A percentile compares a stretch with the other conserved stretches of the same genome.
Conservation (phyloP, 106 monocot species). For the Acorus gramineus region DNA sequence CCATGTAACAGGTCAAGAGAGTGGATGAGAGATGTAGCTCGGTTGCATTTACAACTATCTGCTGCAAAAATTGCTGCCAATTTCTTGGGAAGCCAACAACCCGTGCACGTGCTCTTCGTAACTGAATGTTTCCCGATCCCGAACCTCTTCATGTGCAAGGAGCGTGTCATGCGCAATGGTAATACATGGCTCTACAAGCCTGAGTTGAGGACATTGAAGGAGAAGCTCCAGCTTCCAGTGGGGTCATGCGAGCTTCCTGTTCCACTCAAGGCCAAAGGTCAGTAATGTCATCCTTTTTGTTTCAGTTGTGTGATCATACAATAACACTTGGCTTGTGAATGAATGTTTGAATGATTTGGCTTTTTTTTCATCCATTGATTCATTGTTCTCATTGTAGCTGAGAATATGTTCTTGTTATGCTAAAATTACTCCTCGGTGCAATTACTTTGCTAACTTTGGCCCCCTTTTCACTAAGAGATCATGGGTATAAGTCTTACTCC, state of each 20-base stretch:
- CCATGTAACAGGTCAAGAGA: conserved; percentile 43
- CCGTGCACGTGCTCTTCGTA: conserved; percentile 53
- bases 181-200: conserved; percentile 68
- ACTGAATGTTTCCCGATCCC: conserved; percentile 73
- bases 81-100: conserved; percentile 4
- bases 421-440: no score
- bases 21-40: conserved; percentile 80
- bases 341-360: not conserved
- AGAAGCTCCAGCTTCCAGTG: conserved; percentile 58
- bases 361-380: no score
- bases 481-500: no score
- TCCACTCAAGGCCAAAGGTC: conserved; percentile 41
- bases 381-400: no score
- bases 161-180: conserved; percentile 39
- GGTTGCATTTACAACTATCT: conserved; percentile 73
- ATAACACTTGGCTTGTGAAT: not conserved
- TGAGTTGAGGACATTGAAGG: conserved; percentile 24
- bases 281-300: conserved; percentile 3
- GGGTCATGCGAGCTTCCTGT: conserved; percentile 68
- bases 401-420: no score
- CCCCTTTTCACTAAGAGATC: no score
- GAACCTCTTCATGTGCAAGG: conserved; percentile 67
- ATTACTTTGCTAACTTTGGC: no score
- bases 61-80: conserved; percentile 54
- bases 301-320: not conserved